These are phyloP conservation scores for Yamadazyma sp. DNA, from an alignment of 1,139 yeast species.

Conservation along the genomic window DNA sequence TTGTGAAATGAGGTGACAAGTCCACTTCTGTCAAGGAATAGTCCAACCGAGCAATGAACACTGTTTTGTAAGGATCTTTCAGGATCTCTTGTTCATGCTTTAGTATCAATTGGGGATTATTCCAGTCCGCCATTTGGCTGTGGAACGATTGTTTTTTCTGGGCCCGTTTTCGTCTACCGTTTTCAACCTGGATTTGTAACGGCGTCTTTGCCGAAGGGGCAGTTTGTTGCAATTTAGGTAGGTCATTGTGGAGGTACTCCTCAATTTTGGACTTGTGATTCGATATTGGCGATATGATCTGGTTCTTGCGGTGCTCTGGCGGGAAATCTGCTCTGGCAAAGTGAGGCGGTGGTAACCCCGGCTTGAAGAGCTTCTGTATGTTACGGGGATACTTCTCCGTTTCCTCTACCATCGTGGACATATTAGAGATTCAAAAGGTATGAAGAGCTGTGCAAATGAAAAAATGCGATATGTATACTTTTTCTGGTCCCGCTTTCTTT, in stretches of 20 bases:
- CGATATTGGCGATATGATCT: conserved; percentile 53
- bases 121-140: conserved; percentile 43
- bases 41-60: conserved; percentile 73
- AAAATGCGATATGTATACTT: neutral
- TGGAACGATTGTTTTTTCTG: conserved; percentile 28
- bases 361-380: conserved; percentile 65
- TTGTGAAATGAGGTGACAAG: conserved; percentile 58
- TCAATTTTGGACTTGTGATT: conserved; percentile 32
- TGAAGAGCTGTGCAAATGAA: neutral
- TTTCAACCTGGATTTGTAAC: conserved; percentile 13
- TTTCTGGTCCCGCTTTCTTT: neutral
- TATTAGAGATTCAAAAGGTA: no score
- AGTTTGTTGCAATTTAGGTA: conserved; percentile 28
- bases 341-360: conserved; percentile 65
- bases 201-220: conserved; percentile 8
- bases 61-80: conserved; percentile 73
- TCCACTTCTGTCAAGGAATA: conserved; percentile 71
- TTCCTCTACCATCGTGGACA: conserved; percentile 12
- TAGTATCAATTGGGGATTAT: conserved; percentile 51
- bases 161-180: conserved; percentile 20
- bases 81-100: conserved; percentile 56
- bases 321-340: conserved; percentile 56
- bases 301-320: conserved; percentile 51
- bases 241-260: conserved; percentile 27
- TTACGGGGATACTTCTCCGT: conserved; percentile 57